These are phyloP conservation scores for Alternaria triticina DNA, from an alignment of 2,329 filamentous ascomycete species.

Conservation along the genomic window DNA sequence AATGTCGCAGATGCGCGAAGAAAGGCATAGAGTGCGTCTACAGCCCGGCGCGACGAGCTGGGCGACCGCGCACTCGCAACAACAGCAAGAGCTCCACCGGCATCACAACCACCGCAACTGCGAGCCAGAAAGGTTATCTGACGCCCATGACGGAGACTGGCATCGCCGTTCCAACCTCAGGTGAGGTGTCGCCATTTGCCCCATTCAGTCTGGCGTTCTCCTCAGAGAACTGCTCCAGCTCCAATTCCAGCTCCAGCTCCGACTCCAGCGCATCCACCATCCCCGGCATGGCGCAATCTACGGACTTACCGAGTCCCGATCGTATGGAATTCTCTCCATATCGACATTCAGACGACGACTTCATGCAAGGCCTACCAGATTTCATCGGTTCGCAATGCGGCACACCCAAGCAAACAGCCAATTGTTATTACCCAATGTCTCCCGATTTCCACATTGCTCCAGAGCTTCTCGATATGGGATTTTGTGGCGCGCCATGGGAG, in stretches of 20 bases:
- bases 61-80: constrained; percentile 10
- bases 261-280: constrained; percentile 1
- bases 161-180: background rate
- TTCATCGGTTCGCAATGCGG: background rate
- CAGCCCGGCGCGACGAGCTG: constrained; percentile 8
- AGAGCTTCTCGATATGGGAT: background rate
- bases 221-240: constrained; percentile 1
- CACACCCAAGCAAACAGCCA: background rate
- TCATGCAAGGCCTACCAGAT: constrained; percentile 1
- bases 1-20: constrained; percentile 15
- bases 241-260: constrained; percentile 4
- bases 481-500: constrained; percentile 4
- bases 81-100: background rate
- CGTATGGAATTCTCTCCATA: background rate
- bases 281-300: background rate
- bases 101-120: background rate
- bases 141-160: background rate
- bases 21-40: constrained; percentile 11
- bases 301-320: background rate
- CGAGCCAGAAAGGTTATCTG: background rate
- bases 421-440: constrained; percentile 1
- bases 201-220: background rate
- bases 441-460: constrained; percentile 4
- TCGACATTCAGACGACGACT: background rate
- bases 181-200: constrained; percentile 3